Conservation (phyloP, 345 rosid genomes). For the Boechera stricta region DNA sequence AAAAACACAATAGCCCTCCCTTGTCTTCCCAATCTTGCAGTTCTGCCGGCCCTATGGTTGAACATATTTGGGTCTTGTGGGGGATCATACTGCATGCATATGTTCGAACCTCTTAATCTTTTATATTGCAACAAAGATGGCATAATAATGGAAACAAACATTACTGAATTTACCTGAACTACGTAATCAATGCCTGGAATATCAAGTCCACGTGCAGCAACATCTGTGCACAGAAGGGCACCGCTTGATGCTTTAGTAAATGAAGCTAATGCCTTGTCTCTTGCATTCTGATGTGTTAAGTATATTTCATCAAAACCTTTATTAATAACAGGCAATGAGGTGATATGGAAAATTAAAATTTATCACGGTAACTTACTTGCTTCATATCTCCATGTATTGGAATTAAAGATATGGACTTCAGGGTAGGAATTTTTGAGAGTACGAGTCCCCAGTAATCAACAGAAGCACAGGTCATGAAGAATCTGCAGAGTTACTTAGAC, state of each 20-base stretch:
- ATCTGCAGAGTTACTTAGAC: constrained; percentile 53
- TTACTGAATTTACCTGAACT: constrained; percentile 66
- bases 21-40: constrained; percentile 89
- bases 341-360: background rate
- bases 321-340: constrained; percentile 14
- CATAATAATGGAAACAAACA: constrained; percentile 5
- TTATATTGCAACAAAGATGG: background rate
- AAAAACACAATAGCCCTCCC: constrained; percentile 77
- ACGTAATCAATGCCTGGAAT: constrained; percentile 91
- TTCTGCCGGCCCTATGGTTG: constrained; percentile 89
- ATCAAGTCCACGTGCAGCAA: constrained; percentile 97
- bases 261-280: constrained; percentile 87
- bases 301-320: constrained; percentile 34
- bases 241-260: constrained; percentile 80
- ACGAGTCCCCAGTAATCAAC: constrained; percentile 95
- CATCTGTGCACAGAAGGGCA: constrained; percentile 89
- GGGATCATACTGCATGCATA: constrained; percentile 74
- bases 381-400: constrained; percentile 95
- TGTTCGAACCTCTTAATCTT: constrained; percentile 12
- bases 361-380: constrained; percentile 58
- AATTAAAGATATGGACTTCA: constrained; percentile 69
- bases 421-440: constrained; percentile 63
- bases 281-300: constrained; percentile 51
- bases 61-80: constrained; percentile 95
- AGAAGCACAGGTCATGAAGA: constrained; percentile 96